Percentiles rank a stretch among this genome's conserved stretches.
These are phyloP conservation scores for Ophiocordyceps australis DNA, from an alignment of 2,329 filamentous ascomycete species.

Conservation along the genomic window DNA sequence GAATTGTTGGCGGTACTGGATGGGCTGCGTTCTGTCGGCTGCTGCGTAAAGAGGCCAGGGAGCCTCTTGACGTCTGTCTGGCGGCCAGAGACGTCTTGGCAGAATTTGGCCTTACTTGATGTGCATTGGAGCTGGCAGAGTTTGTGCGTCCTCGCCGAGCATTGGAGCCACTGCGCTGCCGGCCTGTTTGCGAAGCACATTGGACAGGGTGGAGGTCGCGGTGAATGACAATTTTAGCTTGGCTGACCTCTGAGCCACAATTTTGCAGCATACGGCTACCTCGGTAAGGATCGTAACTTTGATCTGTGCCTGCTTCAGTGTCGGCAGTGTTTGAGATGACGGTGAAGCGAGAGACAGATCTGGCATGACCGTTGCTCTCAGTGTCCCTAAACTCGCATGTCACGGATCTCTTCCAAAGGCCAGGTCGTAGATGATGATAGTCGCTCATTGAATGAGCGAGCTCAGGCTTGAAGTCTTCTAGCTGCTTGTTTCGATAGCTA, in stretches of 20 bases:
- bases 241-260: slow-evolving; percentile 30
- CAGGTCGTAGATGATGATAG: slow-evolving; percentile 60
- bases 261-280: slow-evolving; percentile 35
- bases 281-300: slow-evolving; percentile 74
- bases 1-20: slow-evolving; percentile 20
- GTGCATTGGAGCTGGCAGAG: slow-evolving; percentile 14
- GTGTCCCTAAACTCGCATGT: slow-evolving; percentile 39
- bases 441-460: slow-evolving; percentile 79
- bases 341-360: slow-evolving; percentile 42
- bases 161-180: slow-evolving; percentile 17
- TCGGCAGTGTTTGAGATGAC: slow-evolving; percentile 45
- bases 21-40: slow-evolving; percentile 22
- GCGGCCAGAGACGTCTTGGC: slow-evolving; percentile 10
- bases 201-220: slow-evolving; percentile 21
- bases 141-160: slow-evolving; percentile 11
- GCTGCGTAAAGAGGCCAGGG: slow-evolving; percentile 31
- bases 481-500: slow-evolving; percentile 64
- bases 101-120: slow-evolving; percentile 11
- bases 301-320: slow-evolving; percentile 25
- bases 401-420: slow-evolving; percentile 37
- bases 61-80: slow-evolving; percentile 18
- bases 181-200: slow-evolving; percentile 9
- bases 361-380: slow-evolving; percentile 25
- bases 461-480: slow-evolving; percentile 73
- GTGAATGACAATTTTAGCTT: slow-evolving; percentile 52